These are phyloP conservation scores for Blastobotrys parvus DNA, from an alignment of 805 yeast species.

Conservation along the genomic window DNA sequence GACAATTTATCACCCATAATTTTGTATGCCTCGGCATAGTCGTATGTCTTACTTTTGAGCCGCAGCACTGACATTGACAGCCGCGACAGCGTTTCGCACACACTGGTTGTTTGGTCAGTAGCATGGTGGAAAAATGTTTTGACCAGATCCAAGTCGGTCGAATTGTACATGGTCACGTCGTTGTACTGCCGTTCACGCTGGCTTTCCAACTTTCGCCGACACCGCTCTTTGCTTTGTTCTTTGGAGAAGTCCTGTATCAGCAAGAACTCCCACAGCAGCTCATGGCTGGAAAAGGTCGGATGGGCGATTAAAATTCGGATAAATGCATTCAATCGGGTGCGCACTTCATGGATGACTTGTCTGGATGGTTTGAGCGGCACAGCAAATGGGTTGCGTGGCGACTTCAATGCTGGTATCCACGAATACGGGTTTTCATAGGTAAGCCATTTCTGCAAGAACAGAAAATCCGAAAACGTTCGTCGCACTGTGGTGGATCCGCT, in stretches of 20 bases:
- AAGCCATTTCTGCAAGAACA: conserved; percentile 26
- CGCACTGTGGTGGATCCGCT: conserved; percentile 14
- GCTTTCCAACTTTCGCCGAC: conserved; percentile 21
- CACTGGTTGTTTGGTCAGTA: conserved; percentile 11
- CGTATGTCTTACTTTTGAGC: conserved; percentile 14
- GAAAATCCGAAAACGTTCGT: conserved; percentile 27
- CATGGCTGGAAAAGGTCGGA: conserved; percentile 30
- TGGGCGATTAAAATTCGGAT: conserved; percentile 37
- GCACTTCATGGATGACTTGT: conserved; percentile 28
- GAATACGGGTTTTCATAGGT: conserved; percentile 29
- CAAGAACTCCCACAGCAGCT: conserved; percentile 36
- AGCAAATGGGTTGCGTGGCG: conserved; percentile 23
- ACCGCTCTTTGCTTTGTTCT: conserved; percentile 19
- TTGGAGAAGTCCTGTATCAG: conserved; percentile 19
- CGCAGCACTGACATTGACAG: conserved; percentile 9
- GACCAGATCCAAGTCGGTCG: conserved; percentile 16
- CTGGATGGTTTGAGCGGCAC: conserved; percentile 25
- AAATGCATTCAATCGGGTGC: conserved; percentile 42
- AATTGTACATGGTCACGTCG: conserved; percentile 14
- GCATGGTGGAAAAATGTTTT: conserved; percentile 21
- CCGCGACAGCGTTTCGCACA: conserved; percentile 5
- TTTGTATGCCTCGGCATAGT: conserved; percentile 14
- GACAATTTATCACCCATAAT: conserved; percentile 10
- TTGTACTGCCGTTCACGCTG: conserved; percentile 17
- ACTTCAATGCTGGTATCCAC: conserved; percentile 29